Evolutionary conservation across 495 filamentous ascomycete species (phyloP).

Genomic region (Tetracladium setigerum): DNA sequence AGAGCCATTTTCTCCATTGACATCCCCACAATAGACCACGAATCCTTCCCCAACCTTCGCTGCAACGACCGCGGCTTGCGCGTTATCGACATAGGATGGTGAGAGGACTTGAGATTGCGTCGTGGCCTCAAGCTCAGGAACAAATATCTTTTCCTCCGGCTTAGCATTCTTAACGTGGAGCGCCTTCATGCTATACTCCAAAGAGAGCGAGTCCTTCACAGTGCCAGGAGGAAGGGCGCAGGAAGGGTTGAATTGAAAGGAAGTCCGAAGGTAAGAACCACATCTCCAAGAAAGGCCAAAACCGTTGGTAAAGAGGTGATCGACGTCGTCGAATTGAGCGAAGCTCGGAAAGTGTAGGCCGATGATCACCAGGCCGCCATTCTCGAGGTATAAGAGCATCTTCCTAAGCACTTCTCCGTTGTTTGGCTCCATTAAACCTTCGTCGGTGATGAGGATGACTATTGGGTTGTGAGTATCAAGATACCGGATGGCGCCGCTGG

Average conservation of each 20-base stretch:
- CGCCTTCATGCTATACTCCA: conserved; percentile 36
- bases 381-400: conserved; percentile 1
- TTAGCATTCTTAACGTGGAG: conserved; percentile 29
- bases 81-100: conserved; percentile 19
- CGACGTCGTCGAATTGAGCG: background rate
- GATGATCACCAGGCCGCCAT: conserved; percentile 11
- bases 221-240: conserved; percentile 11
- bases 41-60: conserved; percentile 28
- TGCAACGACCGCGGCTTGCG: conserved; percentile 28
- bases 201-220: conserved; percentile 19
- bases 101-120: conserved; percentile 24
- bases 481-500: conserved; percentile 4
- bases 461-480: conserved; percentile 9
- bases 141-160: conserved; percentile 25
- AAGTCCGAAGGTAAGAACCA: conserved; percentile 28
- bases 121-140: conserved; percentile 15
- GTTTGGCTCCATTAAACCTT: conserved; percentile 4
- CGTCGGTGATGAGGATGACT: conserved; percentile 12
- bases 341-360: conserved; percentile 12
- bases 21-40: conserved; percentile 41
- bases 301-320: background rate
- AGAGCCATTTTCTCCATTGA: conserved; percentile 33
- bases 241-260: conserved; percentile 13
- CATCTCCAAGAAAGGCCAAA: conserved; percentile 32
- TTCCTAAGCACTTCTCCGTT: conserved; percentile 6